These are phyloP conservation scores for Petrea volubilis DNA, from an alignment of 257 asterid genomes.

Conservation along the genomic window DNA sequence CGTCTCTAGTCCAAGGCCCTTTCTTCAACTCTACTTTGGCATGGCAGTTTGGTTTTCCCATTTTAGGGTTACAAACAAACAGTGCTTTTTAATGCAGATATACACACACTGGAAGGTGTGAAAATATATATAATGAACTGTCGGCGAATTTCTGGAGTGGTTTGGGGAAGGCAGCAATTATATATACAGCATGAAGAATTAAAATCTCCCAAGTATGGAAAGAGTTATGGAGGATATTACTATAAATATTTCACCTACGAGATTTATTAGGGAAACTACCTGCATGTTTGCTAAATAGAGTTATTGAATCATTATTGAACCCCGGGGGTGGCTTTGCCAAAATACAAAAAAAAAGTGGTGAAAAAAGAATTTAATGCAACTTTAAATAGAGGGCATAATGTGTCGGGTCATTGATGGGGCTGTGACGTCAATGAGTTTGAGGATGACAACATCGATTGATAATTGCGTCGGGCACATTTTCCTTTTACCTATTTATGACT, in stretches of 20 bases:
- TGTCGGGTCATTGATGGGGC: background rate
- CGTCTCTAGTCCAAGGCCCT: slow-evolving; percentile 69
- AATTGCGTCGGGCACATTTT: too few relatives aligned
- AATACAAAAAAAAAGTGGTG: background rate
- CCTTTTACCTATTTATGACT: too few relatives aligned
- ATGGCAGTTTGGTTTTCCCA: slow-evolving; percentile 22
- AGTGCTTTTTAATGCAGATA: background rate
- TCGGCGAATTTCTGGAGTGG: background rate
- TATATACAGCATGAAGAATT: slow-evolving; percentile 12
- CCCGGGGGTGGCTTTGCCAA: background rate
- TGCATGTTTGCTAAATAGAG: slow-evolving; percentile 7
- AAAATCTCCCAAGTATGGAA: background rate
- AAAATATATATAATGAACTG: too few relatives aligned
- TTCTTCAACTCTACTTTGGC: slow-evolving; percentile 44
- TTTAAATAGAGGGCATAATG: background rate
- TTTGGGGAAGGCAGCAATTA: background rate
- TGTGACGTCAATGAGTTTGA: slow-evolving; percentile 20
- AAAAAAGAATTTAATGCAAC: background rate
- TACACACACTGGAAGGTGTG: slow-evolving; percentile 10
- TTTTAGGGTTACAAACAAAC: slow-evolving; percentile 12
- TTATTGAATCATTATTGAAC: background rate
- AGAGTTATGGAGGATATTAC: background rate
- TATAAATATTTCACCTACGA: slow-evolving; percentile 35
- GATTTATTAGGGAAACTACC: slow-evolving; percentile 38
- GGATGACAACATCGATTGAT: background rate